phyloP scores from a whole-genome alignment of 768 basidiomycete species.

The Panellus pusillus region DNA sequence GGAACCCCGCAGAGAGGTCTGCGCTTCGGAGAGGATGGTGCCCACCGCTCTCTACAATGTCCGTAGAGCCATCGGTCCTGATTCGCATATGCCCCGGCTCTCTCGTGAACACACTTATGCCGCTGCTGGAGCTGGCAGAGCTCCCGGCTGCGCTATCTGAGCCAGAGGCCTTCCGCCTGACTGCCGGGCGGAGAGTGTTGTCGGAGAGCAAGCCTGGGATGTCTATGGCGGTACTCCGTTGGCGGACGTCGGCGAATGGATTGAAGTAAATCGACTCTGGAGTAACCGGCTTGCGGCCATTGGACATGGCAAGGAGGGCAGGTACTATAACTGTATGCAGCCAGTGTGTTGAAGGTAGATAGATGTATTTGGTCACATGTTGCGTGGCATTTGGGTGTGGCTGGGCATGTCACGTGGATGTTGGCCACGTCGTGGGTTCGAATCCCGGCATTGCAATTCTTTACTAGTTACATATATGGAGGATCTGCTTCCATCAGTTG shows the following conservation, averaged over 20 bases:
- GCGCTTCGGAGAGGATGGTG: conserved; percentile 31
- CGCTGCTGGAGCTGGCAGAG: conserved; percentile 20
- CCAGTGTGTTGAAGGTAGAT: too few species aligned
- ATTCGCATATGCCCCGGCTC: conserved; percentile 10
- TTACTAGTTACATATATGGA: too few species aligned
- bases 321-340: too few species aligned
- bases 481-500: too few species aligned
- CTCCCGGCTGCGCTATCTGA: conserved; percentile 12
- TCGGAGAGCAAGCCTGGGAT: conserved; percentile 1
- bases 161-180: conserved; percentile 12
- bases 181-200: conserved; percentile 7
- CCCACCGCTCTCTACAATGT: conserved; percentile 7
- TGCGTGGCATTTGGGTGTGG: too few species aligned
- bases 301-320: conserved; percentile 5
- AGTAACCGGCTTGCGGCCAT: conserved; percentile 13
- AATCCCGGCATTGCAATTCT: too few species aligned
- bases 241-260: conserved; percentile 19
- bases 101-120: conserved; percentile 20
- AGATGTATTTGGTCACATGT: too few species aligned
- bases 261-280: conserved; percentile 22
- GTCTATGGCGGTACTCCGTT: conserved; percentile 17
- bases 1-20: conserved; percentile 23
- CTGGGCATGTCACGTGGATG: too few species aligned
- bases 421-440: too few species aligned
- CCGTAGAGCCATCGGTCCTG: conserved; percentile 6